Evolutionary conservation across 2,329 filamentous ascomycete genomes (phyloP), one percentile per base, ranked within the genome.

Genomic region (Aphanoascus verrucosus): DNA sequence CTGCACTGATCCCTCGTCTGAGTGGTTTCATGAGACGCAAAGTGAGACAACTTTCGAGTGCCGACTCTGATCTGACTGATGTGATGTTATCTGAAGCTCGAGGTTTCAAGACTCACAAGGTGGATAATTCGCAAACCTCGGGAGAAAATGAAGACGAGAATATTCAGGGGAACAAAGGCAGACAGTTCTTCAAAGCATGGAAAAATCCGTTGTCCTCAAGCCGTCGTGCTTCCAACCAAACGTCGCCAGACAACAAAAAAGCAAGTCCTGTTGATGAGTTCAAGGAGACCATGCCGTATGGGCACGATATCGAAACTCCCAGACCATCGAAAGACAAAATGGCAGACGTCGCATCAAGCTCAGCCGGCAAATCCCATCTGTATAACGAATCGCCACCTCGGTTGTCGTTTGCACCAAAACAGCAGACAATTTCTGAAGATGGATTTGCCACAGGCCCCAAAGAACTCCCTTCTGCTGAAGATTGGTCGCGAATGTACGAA

Each of bases 401-500:
- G 6, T n/a, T 47, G 14, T 47, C n/a, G 14, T n/a, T 47, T 8
- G 12, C 20, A 34, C 12, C 31, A 32, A 31, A 45, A 2, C 43
- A 45, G 5, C 17, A 32, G 31, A 11, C 12, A 28, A 6, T 15
- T 4, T 4, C 6, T 5, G 40, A 34, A 34, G 44, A 31, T 46
- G 6, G 15, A 17, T 17, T 46, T 15, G 5, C 32, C 40, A 28
- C 12, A 5, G 15, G 9, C 2, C 32, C 9, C 1, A 12, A 19
- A 7, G 41, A 17, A n/a, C 44, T 28, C 31, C 15, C 48, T 12
- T 51, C 54, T n/a, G 56, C 56, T 34, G 51, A 58, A 51, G 55
- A 37, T 17, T 58, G 56, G 56, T 56, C 52, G 19, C 34, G 31
- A 35, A 46, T 58, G 15, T 58, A 58, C 42, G 49, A 54, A 34